These are phyloP conservation scores for Spencermartinsiella europaea DNA, from an alignment of 805 yeast genomes.

Conservation along the genomic window DNA sequence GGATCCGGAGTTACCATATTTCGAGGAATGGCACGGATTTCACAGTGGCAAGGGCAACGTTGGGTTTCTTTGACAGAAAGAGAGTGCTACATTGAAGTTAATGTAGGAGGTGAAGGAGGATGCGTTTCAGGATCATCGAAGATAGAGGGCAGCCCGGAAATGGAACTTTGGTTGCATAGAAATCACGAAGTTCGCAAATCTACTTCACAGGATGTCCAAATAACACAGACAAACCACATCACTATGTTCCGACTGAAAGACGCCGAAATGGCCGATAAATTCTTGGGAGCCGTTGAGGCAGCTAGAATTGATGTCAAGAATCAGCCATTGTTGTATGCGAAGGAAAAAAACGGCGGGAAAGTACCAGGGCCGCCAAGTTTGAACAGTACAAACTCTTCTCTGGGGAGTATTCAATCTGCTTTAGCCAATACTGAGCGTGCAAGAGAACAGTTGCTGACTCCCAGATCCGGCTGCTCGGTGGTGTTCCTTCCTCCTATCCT, in stretches of 20 bases:
- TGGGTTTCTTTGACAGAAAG: slow-evolving; percentile 15
- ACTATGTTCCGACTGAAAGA: slow-evolving; percentile 21
- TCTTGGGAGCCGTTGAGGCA: slow-evolving; percentile 18
- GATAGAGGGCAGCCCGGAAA: slow-evolving; percentile 2
- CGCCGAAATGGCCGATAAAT: slow-evolving; percentile 15
- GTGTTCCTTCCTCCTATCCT: slow-evolving; percentile 1
- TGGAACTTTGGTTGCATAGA: slow-evolving; percentile 13
- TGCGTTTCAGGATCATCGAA: slow-evolving; percentile 4
- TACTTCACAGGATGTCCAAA: slow-evolving; percentile 20
- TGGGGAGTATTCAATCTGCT: slow-evolving; percentile 12
- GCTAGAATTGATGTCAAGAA: slow-evolving; percentile 16
- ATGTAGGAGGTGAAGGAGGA: slow-evolving; percentile 19
- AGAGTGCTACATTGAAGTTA: slow-evolving; percentile 15
- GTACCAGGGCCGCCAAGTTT: slow-evolving; percentile 15
- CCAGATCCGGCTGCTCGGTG: slow-evolving; percentile 1
- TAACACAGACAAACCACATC: slow-evolving; percentile 11
- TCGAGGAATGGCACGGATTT: slow-evolving; percentile 13
- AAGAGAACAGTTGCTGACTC: background rate
- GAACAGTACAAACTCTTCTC: slow-evolving; percentile 14
- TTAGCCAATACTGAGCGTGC: slow-evolving; percentile 1
- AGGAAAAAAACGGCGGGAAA: background rate
- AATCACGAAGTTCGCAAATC: slow-evolving; percentile 19
- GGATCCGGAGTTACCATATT: slow-evolving; percentile 12
- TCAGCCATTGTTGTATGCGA: slow-evolving; percentile 18
- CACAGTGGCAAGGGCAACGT: slow-evolving; percentile 15